phyloP scores from a whole-genome alignment of 129 eudicot genomes.

The Ambrosia artemisiifolia region DNA sequence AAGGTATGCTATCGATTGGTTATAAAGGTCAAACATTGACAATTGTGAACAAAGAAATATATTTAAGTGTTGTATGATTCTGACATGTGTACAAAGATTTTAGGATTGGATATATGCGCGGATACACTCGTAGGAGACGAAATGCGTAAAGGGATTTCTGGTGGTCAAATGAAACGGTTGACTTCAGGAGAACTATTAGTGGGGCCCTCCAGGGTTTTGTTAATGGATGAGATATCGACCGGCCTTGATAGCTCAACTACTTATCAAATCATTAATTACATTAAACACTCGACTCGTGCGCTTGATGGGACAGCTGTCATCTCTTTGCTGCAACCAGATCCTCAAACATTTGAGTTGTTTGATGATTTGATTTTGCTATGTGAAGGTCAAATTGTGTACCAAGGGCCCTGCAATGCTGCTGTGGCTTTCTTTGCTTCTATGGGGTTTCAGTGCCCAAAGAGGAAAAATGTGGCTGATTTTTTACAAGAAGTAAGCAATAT shows the following conservation, averaged over 20 bases:
- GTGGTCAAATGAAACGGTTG: conserved; percentile 91
- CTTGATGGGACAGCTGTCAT: conserved; percentile 72
- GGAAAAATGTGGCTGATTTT: conserved; percentile 94
- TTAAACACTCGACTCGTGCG: conserved; percentile 62
- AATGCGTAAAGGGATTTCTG: conserved; percentile 95
- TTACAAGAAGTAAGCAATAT: conserved; percentile 67
- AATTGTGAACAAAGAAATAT: neutral
- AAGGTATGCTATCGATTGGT: conserved; percentile 51
- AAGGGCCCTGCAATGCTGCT: conserved; percentile 76
- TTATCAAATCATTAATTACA: conserved; percentile 71
- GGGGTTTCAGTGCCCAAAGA: conserved; percentile 89
- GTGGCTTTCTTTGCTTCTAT: conserved; percentile 61
- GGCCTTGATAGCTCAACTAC: conserved; percentile 97
- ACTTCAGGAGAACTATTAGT: conserved; percentile 84
- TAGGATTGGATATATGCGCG: conserved; percentile 84
- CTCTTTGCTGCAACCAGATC: conserved; percentile 85
- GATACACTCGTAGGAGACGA: conserved; percentile 93
- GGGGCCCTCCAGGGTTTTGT: conserved; percentile 69
- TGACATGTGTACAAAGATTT: conserved; percentile 63
- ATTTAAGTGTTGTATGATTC: conserved; percentile 17
- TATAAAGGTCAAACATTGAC: conserved; percentile 1
- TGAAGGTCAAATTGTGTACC: conserved; percentile 89
- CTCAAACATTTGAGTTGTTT: conserved; percentile 78
- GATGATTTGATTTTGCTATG: conserved; percentile 74
- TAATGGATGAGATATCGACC: conserved; percentile 94